Evolutionary conservation across 2,329 filamentous ascomycete species (phyloP), one percentile per base, ranked within the genome.

Genomic region (Phialocephala subalpina): DNA sequence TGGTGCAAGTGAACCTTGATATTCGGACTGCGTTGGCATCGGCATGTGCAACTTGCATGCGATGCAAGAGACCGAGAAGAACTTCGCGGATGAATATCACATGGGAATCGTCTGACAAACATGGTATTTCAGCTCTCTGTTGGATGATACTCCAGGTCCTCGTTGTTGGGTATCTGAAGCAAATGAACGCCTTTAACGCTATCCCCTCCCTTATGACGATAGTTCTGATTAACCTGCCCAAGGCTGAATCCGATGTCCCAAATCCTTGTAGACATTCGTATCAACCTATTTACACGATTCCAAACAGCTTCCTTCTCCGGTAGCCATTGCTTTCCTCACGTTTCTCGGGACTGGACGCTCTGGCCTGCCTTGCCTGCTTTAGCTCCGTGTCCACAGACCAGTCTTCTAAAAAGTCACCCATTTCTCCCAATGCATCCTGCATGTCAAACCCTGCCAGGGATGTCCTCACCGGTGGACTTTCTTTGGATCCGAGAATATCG

Each of bases 321-420:
- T 59, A 62, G 3, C 64, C 64, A 56, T 62, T 67, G 33, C 62
- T 63, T 38, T 70, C 58, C 5, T 52, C 45, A 59, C 52, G 38
- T n/a, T 33, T 57, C 11, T 20, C 56, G 14, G 58, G 18, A n/a
- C 65, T 56, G 11, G 38, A 35, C 45, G 63, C 60, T 58, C 63
- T 81, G 8, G 68, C 73, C 62, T 77, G 77, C 56, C 75, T 73
- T 18, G 68, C 73, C 62, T 77, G 77, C 56, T 75, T 73, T 18
- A 80, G 67, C 66, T 79, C 79, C 0, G 73, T 61, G 29, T 81
- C 77, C 9, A 80, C 74, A 60, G 80, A 78, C 79, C 79, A 82
- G 22, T 73, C 72, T 47, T 80, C 79, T 8, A 77, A 57, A 53
- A 74, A 74, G 11, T 67, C 67, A 1, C 63, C 68, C 47, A 69